Base-by-base conservation (phyloP, 2,329 filamentous ascomycete genomes). In the Fusarium poae region DNA sequence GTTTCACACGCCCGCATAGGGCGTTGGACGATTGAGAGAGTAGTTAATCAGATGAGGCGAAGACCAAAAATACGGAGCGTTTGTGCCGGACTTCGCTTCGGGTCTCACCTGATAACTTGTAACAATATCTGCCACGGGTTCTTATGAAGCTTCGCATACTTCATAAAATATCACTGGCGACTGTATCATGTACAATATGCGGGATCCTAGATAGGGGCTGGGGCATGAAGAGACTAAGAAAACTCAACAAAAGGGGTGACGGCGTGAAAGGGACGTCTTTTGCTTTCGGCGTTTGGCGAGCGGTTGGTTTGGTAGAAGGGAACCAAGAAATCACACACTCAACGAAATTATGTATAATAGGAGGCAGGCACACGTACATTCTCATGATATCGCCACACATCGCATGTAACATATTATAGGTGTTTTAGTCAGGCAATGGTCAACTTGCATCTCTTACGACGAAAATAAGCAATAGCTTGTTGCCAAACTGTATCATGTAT, bases 1-100 rank as follows among this genome's bases (percentile, higher is more conserved):
- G 8, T 82, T 85, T 62, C 74, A 82, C 60, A 79, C 79, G 10
- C 76, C 77, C 16, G 77, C 78, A 9, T 81, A 75, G 60, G 32
- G 10, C 23, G 12, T 40, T 18, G 23, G 9, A 40, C 27, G 15
- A 45, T 21, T 23, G 44, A 39, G 39, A 29, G 30, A 23, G 18
- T 43, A 30, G 9, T 40, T 27, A 20, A 56, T 39, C 23, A 43
- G 32, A 42, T 50, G 21, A 20, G 20, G 16, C 32, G 12, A 51
- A 43, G 27, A 25, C 39, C 29, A 20, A 8, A 20, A 37, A 42
- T 16, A 20, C 10, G n/a, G 25, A 10, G 18, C 32, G 13, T 12
- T 10, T 13, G 15, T 12, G 12, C 20, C 29, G 12, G 34, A 46
- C 29, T 5, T 25, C 23, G 37, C 21, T 37, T 15, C 32, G 15